Evolutionary conservation across 2,329 filamentous ascomycete genomes (phyloP), one percentile per base, ranked within the genome.

Genomic region (Aureobasidium sp.): DNA sequence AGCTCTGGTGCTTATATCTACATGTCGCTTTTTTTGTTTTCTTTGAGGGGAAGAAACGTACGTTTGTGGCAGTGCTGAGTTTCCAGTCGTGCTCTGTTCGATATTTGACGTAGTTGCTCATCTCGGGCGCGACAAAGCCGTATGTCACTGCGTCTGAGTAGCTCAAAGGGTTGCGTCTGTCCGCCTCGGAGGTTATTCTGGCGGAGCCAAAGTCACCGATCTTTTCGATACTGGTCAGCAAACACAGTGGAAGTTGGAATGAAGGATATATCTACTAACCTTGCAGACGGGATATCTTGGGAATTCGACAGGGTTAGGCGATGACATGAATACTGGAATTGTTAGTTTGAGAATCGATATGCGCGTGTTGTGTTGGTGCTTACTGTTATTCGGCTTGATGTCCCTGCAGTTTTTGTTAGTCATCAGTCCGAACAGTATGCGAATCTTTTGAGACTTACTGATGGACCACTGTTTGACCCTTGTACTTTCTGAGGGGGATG

Each of bases 131-230:
- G n/a, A 17, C 32, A n/a, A 24, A 53, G 14, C 51, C 51, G 14
- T 8, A 7, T 4, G 51, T 53, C 8, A 30, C 11, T 7, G 17
- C 11, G 24, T 53, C 51, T 5, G 3, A 10, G 5, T 4, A 47
- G 17, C 12, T 14, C 4, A 2, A 10, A 2, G 51, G 51, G 24
- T 53, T 53, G 1, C 29, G 7, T 1, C 5, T 6, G 10, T 53
- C 51, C 12, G 5, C 6, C 14, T 8, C 2, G 22, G 6, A 25
- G 4, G 51, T 53, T 3, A 53, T 8, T 4, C 19, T 12, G 12
- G 51, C 32, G 12, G 51, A 53, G 12, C 51, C 51, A 11, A 45
- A 53, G 16, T 53, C 51, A 6, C 40, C 51, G 11, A 53, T 12
- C 51, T 53, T 16, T 38, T 10, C 10, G 14, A 21, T 3, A 22